Conservation (phyloP, 805 yeast species). For the Saccharomycopsis amapae region DNA sequence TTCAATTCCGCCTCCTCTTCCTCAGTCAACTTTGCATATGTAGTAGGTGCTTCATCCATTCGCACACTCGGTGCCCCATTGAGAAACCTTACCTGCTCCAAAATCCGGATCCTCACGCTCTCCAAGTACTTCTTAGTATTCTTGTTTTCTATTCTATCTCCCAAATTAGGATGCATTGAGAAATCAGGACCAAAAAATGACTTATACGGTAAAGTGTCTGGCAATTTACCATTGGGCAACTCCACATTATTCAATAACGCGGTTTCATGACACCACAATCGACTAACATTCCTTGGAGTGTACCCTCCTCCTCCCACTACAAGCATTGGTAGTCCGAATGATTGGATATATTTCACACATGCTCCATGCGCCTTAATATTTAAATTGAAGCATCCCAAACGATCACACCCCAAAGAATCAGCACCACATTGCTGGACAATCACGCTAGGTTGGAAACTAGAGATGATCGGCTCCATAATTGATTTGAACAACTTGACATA, state of each 20-base stretch:
- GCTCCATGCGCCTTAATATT: constrained; percentile 93
- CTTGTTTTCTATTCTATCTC: constrained; percentile 76
- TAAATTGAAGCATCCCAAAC: constrained; percentile 89
- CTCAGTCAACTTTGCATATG: constrained; percentile 21
- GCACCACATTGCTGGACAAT: constrained; percentile 98
- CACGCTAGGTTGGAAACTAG: constrained; percentile 87
- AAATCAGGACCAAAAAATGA: constrained; percentile 87
- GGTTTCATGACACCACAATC: constrained; percentile 95
- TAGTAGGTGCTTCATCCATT: constrained; percentile 82
- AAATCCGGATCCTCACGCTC: constrained; percentile 60
- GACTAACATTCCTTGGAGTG: constrained; percentile 89
- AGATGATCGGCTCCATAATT: constrained; percentile 82
- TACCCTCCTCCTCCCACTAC: constrained; percentile 98
- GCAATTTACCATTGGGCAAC: constrained; percentile 46
- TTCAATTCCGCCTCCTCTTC: constrained; percentile 21
- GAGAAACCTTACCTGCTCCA: constrained; percentile 74
- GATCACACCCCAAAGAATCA: constrained; percentile 87
- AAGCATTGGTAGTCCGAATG: constrained; percentile 83
- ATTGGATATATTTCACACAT: constrained; percentile 83
- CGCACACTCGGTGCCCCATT: constrained; percentile 94
- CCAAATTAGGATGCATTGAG: constrained; percentile 77
- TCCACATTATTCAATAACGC: constrained; percentile 64
- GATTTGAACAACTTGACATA: constrained; percentile 72
- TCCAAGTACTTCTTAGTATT: constrained; percentile 80
- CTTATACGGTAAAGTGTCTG: constrained; percentile 66